Evolutionary conservation across 225 moss, liverwort and hornwort genomes (phyloP), one percentile per base, ranked within the genome.

Genomic region (Pseudisothecium myosuroides): DNA sequence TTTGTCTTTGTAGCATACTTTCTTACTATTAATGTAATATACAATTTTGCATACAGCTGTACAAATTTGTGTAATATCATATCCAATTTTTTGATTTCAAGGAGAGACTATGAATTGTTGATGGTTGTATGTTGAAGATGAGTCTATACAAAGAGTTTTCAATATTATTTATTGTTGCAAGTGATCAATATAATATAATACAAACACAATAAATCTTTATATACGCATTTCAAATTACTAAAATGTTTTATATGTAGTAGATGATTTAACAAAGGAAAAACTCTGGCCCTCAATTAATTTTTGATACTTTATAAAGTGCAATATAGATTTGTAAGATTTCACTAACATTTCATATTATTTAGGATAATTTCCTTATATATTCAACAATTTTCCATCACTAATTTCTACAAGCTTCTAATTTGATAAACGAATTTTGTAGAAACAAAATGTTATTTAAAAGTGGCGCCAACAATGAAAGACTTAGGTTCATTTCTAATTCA

Each of bases 401-500:
- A 1, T 52, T 76, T 76, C 32, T 20, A 32, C 0, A 0, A 4
- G 3, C 52, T 50, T 52, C 14, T 50, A 76, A 50, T 0, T 49
- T 8, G 2, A 76, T 50, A 29, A 17, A 29, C 0, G 0, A 7
- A 20, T 50, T 32, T 76, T 49, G 21, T 50, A 76, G 20, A 12
- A 1, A 26, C 7, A 20, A 32, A 76, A 49, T 12, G 20, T 12
- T 20, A 28, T 7, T 32, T 20, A 58, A 58, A 58, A 58, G 58
- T 58, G 22, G 21, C 58, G 4, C 11, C 0, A 0, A 3, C 0
- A 10, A 0, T 75, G 12, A 49, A 74, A 34, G 50, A 5, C 7
- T 50, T 47, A 12, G 7, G 3, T 28, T 8, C 1, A 75, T 19
- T 29, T 47, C 0, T 47, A 0, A 0, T 45, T 32, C 20, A 55